Conservation (phyloP, 768 basidiomycete genomes). For the Psilocybe azurescens region DNA sequence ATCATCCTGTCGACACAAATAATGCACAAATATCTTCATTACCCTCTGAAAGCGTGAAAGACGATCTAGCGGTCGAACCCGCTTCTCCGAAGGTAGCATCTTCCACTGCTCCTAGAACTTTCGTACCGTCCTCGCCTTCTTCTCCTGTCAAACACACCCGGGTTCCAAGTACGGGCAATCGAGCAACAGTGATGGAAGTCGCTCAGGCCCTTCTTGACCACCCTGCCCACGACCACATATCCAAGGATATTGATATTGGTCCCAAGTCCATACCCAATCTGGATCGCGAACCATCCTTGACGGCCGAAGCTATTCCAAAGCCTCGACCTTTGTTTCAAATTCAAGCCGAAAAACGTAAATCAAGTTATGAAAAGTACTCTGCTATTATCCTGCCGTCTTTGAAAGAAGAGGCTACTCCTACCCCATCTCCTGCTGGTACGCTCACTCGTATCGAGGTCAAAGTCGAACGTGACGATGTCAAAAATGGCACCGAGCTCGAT, state of each 20-base stretch:
- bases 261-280: background rate
- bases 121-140: slow-evolving; percentile 3
- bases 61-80: background rate
- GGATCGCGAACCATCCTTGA: slow-evolving; percentile 3
- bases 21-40: background rate
- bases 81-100: background rate
- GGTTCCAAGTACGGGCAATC: slow-evolving; percentile 70
- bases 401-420: slow-evolving; percentile 70
- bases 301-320: slow-evolving; percentile 21
- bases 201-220: slow-evolving; percentile 60
- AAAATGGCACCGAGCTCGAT: background rate
- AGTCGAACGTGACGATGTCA: background rate
- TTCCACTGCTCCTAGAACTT: background rate
- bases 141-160: slow-evolving; percentile 46
- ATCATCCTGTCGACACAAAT: background rate
- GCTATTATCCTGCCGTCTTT: slow-evolving; percentile 66
- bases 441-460: slow-evolving; percentile 39
- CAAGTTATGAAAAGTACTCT: slow-evolving; percentile 72
- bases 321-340: slow-evolving; percentile 29
- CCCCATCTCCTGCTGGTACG: slow-evolving; percentile 57
- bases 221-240: background rate
- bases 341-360: slow-evolving; percentile 61
- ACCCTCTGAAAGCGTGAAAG: background rate
- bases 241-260: background rate
- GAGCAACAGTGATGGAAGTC: slow-evolving; percentile 81